These are phyloP conservation scores for Rhodotorula mucilaginosa DNA, from an alignment of 1,284 basidiomycete species.

Conservation along the genomic window DNA sequence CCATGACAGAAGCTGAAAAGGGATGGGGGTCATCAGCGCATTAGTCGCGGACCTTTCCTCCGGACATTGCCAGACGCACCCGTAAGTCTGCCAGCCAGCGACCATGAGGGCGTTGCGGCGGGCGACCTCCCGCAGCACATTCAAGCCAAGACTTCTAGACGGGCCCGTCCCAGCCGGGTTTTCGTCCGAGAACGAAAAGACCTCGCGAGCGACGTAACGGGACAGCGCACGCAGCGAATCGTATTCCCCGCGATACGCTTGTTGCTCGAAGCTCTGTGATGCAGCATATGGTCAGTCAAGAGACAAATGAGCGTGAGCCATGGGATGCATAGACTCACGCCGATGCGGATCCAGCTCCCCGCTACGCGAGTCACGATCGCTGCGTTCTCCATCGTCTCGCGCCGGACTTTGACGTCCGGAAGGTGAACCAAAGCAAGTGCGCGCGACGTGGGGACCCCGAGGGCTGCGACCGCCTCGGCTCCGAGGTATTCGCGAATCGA, in stretches of 20 bases:
- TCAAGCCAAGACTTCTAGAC: conserved; percentile 47
- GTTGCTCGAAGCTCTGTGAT: conserved; percentile 41
- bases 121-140: conserved; percentile 72
- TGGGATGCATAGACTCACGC: conserved; percentile 48
- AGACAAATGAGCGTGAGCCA: neutral
- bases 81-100: conserved; percentile 75
- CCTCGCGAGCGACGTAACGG: conserved; percentile 62
- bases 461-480: conserved; percentile 73
- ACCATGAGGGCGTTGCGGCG: conserved; percentile 84
- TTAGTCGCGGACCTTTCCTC: neutral
- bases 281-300: neutral
- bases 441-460: conserved; percentile 83
- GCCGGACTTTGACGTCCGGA: conserved; percentile 68
- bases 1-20: conserved; percentile 28
- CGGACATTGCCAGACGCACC: conserved; percentile 39
- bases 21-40: neutral
- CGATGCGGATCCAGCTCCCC: conserved; percentile 87
- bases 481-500: conserved; percentile 77
- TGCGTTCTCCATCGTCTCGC: conserved; percentile 76
- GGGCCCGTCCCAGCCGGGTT: neutral
- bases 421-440: conserved; percentile 77
- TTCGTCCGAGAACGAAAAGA: conserved; percentile 49
- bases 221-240: conserved; percentile 66
- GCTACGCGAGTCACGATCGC: conserved; percentile 80
- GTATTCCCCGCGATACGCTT: conserved; percentile 62